These are phyloP conservation scores for Chloris gayana DNA, from an alignment of 176 grass and related monocot species.

Conservation along the genomic window DNA sequence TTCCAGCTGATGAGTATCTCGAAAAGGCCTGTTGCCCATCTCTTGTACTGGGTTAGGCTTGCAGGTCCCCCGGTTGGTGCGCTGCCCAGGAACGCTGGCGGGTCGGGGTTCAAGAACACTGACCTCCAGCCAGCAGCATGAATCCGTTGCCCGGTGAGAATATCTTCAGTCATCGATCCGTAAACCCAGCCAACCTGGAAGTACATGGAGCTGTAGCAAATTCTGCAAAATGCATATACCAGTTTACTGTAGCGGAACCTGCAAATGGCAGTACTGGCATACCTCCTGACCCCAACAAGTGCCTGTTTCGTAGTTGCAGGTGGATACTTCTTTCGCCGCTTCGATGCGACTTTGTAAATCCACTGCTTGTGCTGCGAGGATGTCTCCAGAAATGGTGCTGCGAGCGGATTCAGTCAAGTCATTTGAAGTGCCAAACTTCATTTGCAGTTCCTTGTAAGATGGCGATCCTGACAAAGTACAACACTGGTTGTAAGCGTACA, in stretches of 20 bases:
- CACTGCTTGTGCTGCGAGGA: neutral
- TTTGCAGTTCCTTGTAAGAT: constrained; percentile 43
- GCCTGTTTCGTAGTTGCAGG: constrained; percentile 32
- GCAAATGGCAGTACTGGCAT: neutral
- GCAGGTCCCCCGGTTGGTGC: constrained; percentile 37
- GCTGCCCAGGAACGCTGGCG: constrained; percentile 29
- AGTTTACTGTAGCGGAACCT: neutral
- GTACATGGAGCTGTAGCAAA: neutral
- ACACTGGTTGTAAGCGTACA: neutral
- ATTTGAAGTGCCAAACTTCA: constrained; percentile 33
- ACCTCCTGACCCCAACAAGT: constrained; percentile 48
- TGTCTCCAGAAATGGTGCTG: neutral
- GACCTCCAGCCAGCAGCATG: constrained; percentile 29
- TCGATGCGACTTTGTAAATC: neutral
- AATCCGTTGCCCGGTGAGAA: constrained; percentile 43
- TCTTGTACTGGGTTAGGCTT: constrained; percentile 53
- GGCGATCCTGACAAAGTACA: constrained; percentile 27
- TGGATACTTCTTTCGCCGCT: constrained; percentile 28
- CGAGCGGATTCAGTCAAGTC: constrained; percentile 33
- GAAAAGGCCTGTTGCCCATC: constrained; percentile 53
- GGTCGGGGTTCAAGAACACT: neutral
- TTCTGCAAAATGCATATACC: neutral
- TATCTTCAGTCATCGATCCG: constrained; percentile 48
- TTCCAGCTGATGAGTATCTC: constrained; percentile 43
- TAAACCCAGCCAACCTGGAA: constrained; percentile 49